Evolutionary conservation across 176 grass and related monocot genomes (phyloP), one percentile per base, ranked within the genome.

Genomic region (Luzula sylvatica): DNA sequence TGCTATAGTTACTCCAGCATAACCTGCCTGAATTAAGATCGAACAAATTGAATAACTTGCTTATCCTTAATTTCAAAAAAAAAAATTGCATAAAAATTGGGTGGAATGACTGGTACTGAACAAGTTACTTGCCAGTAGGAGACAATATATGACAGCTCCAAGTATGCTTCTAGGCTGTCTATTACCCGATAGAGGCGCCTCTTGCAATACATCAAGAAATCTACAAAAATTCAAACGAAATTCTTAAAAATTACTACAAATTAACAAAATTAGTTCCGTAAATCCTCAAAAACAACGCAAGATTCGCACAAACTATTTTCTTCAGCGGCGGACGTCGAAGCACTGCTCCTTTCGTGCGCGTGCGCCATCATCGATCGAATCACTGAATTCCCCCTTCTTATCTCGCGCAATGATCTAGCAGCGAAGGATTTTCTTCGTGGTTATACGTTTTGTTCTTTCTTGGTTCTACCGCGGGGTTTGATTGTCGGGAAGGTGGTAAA

Each of bases 171-270:
- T 82, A 26, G 70, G 90, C 45, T 96, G 80, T 25, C 90, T 60
- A 38, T 86, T 61, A 65, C 84, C 81, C 9, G 90, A 96, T 12
- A 96, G 13, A 35, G 81, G 77, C 7, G 90, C 81, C 78, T 96
- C 90, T 52, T 78, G 77, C 22, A 96, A 64, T 68, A 86, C 67
- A 53, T 96, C 84, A 23, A 96, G 57, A 80, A 96, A 96, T 66
- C 84, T 96, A 42, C n/a, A 79, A 30, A 22, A 65, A 19, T 59
- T 46, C n/a, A 28, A 46, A 46, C 21, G 21, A 46, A 27, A 61
- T 26, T 28, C 2, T 25, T 26, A 6, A 45, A 1, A 57, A 55
- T 23, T 29, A 40, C 22, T 23, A 65, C 51, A 41, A 8, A 53
- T 29, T 65, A 14, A 15, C 53, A 12, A 25, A 28, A 44, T 55